Evolutionary conservation across 257 asterid genomes (phyloP), one percentile per base, ranked within the genome.

Genomic region (Pogostemon cablin): DNA sequence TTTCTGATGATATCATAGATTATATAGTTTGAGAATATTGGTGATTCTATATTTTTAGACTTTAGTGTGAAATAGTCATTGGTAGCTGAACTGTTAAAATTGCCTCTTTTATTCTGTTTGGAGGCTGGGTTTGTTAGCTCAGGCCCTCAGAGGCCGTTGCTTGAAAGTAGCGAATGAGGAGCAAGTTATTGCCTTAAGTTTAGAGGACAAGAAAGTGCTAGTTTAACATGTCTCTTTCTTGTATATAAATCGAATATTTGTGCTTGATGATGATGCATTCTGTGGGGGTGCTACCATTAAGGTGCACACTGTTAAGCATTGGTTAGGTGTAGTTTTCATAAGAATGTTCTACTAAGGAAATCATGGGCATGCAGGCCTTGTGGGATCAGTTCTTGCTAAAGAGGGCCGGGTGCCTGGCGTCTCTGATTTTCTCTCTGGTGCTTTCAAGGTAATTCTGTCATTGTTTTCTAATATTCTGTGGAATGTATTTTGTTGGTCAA

Each of bases 321-420:
- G 68, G 68, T 8, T 72, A 34, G 64, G 41, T 4, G 15, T 32
- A 10, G 55, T 52, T 65, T 59, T 20, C 3, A 39, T 4, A 8
- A 20, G 40, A 54, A 66, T 41, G 66, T 43, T 47, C 34, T 52
- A 52, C 75, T 75, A 6, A 74, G 41, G 41, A 65, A 60, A 11
- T 47, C 49, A 12, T 37, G 52, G 41, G 58, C 68, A 39, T 79
- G 83, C 86, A 95, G 99, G 98, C 73, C 77, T 91, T 64, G 86
- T 87, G 72, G 96, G 96, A 59, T 86, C 99, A 0, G 80, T 86
- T 79, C 86, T 91, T 77, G 91, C 90, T 58, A 88, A 85, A 74
- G 97, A 91, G 75, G 98, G 93, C 40, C 82, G 88, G 37, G 1
- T 82, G 55, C 71, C 93, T 42, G 67, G 20, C 59, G 81, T 86